Base-by-base conservation (phyloP, 352 stramenopile genomes). In the Phytophthora megakarya region DNA sequence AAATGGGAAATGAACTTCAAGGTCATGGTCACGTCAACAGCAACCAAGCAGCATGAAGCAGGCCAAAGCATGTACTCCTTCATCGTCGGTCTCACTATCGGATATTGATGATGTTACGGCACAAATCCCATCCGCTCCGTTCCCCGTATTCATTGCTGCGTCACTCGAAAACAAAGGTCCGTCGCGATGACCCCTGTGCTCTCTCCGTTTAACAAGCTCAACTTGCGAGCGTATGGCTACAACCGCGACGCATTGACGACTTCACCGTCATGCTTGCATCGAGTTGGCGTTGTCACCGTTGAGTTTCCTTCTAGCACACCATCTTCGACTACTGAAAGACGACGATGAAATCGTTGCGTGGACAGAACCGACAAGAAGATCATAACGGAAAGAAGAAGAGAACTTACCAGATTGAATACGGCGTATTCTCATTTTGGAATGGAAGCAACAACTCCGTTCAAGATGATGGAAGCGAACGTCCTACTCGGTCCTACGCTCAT, bases 71-170 rank as follows among this genome's bases (percentile, higher is more conserved):
- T 40, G 35, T 52, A 52, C 38, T 42, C 38, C 38, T 60, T 26
- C 37, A 52, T 48, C 56, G 28, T 46, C 56, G 46, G 46, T 21
- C 12, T 25, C n/a, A 35, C 45, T 47, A 30, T 38, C 19, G 43
- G 5, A 18, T n/a, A 15, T 25, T 62, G 43, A 66, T 66, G 48
- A 66, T 54, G 58, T 66, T 61, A 66, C 58, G 58, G 25, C 30
- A 22, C 49, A 39, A 66, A 21, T 53, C 37, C 50, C 37, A 50
- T 59, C 57, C n/a, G 39, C 39, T 21, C 10, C 21, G n/a, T 35
- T 38, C 30, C 38, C 21, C 58, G 58, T 61, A 66, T 66, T 66
- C 47, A 59, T 37, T 60, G 30, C 3, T 12, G 30, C 30, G 13
- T 7, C 30, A 35, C 8, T 35, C 26, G 9, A 32, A 35, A 35